Conservation (phyloP, 75 land plant genomes). For the Pseudotsuga menziesii region DNA sequence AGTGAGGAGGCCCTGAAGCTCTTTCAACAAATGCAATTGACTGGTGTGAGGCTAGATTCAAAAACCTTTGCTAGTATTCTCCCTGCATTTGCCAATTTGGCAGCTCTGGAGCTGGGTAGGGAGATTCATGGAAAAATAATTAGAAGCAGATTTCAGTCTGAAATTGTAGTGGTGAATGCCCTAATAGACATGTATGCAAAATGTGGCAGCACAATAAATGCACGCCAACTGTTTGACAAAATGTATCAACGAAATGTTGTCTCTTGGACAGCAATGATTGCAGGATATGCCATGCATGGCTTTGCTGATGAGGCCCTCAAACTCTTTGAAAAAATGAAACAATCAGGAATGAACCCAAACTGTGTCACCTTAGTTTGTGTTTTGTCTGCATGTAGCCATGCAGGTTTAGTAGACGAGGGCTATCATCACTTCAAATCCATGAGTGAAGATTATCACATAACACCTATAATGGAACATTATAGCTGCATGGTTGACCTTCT, state of each 20-base stretch:
- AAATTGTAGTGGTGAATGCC: not conserved
- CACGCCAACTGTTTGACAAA: not conserved
- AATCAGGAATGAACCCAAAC: not conserved
- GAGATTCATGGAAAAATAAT: slow-evolving; percentile 6
- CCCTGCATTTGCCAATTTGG: not conserved
- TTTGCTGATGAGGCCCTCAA: not conserved
- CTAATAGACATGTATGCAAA: slow-evolving; percentile 5
- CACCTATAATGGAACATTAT: not conserved
- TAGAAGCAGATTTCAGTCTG: not conserved
- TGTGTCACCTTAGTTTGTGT: not conserved
- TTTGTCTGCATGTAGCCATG: not conserved
- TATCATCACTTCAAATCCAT: slow-evolving; percentile 11
- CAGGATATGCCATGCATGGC: not conserved
- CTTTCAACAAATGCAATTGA: slow-evolving; percentile 1
- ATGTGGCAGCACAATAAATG: not conserved
- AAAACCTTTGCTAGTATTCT: slow-evolving; percentile 7
- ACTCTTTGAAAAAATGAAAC: not conserved
- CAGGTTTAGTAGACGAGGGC: not conserved
- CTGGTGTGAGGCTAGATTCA: not conserved
- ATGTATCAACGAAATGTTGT: not conserved
- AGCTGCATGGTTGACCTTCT: slow-evolving; percentile 12
- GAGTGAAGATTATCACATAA: not conserved
- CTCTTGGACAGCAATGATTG: slow-evolving; percentile 8
- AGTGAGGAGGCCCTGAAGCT: not conserved
- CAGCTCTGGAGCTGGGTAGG: not conserved